Evolutionary conservation across 2,329 filamentous ascomycete species (phyloP).

Genomic region (Colletotrichum shisoi): DNA sequence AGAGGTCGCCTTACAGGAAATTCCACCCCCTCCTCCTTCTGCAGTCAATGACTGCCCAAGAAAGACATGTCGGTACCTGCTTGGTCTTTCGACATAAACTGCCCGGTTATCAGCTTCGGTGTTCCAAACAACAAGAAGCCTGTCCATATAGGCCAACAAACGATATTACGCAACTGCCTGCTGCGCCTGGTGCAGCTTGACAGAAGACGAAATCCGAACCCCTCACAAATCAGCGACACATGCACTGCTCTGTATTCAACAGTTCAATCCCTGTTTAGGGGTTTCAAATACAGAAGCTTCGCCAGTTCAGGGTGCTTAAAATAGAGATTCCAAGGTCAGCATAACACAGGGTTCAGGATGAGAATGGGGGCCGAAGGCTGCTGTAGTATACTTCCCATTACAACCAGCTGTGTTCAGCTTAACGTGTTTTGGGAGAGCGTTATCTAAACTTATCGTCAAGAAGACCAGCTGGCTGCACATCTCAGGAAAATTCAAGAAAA

Average conservation of each 20-base stretch:
- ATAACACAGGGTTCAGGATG: background rate
- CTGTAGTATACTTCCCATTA: background rate
- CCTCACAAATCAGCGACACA: background rate
- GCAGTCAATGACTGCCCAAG: background rate
- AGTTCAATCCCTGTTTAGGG: background rate
- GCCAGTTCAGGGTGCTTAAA: background rate
- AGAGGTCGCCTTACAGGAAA: background rate
- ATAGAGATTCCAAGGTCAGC: background rate
- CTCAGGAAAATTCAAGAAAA: background rate
- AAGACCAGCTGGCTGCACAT: background rate
- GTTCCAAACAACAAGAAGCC: background rate
- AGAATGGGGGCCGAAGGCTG: background rate
- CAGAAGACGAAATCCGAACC: background rate
- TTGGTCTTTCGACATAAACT: background rate
- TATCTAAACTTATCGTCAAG: background rate
- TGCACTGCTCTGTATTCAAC: background rate
- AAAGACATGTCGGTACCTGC: background rate
- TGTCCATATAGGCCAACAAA: background rate
- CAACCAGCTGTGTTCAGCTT: background rate
- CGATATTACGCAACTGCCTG: background rate
- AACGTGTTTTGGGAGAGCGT: background rate
- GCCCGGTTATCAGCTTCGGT: too few relatives aligned
- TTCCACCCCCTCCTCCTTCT: background rate
- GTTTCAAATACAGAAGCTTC: background rate
- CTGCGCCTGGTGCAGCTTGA: background rate